Conservation (phyloP, 2,329 filamentous ascomycete species). For the Colletotrichum eremochloae region DNA sequence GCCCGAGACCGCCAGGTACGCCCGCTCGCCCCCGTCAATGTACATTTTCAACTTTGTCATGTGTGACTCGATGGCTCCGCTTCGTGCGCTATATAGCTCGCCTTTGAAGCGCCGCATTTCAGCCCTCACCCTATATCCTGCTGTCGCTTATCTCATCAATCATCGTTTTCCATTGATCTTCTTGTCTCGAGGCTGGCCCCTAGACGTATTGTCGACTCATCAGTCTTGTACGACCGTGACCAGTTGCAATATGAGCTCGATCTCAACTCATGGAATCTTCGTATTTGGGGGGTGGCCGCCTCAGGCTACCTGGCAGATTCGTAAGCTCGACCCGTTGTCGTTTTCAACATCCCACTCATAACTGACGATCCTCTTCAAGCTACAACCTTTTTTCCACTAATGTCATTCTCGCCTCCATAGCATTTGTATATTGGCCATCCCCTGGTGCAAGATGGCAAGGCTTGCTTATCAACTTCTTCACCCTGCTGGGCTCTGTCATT, state of each 20-base stretch:
- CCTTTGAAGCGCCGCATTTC: background rate
- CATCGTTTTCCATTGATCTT: conserved; percentile 8
- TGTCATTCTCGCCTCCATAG: conserved; percentile 65
- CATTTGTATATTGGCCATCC: conserved; percentile 66
- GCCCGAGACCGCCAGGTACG: conserved; percentile 63
- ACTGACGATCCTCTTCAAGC: conserved; percentile 47
- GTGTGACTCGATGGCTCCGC: background rate
- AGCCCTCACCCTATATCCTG: background rate
- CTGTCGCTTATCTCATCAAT: conserved; percentile 15
- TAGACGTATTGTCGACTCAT: conserved; percentile 1
- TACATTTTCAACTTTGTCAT: background rate
- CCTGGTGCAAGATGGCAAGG: conserved; percentile 58
- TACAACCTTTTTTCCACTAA: conserved; percentile 69
- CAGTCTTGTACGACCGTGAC: conserved; percentile 59
- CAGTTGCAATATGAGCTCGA: conserved; percentile 67
- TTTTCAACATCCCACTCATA: background rate
- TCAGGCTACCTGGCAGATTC: conserved; percentile 68
- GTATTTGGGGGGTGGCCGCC: conserved; percentile 68
- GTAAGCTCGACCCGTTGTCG: conserved; percentile 50
- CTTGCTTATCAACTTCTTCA: conserved; percentile 65
- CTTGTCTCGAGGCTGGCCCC: background rate
- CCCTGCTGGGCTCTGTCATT: conserved; percentile 64
- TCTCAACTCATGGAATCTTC: conserved; percentile 67
- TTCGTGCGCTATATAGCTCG: background rate
- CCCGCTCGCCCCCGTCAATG: conserved; percentile 25